These are phyloP conservation scores for Pythium insidiosum DNA, from an alignment of 352 stramenopile species.

Conservation along the genomic window DNA sequence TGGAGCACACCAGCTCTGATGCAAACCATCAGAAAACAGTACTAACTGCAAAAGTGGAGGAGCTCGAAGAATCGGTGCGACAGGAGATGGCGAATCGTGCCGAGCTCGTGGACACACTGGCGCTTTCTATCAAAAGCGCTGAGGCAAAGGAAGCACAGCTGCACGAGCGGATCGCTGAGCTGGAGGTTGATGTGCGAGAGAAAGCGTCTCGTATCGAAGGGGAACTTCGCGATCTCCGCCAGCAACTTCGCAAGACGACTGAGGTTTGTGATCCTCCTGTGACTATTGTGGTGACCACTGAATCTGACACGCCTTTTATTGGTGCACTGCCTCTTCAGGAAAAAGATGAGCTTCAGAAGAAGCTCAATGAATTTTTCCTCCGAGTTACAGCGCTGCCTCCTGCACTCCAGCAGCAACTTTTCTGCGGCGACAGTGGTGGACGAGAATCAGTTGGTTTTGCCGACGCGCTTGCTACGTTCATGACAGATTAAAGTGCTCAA, in stretches of 20 bases:
- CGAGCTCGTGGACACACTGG: conserved; percentile 69
- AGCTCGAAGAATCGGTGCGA: conserved; percentile 40
- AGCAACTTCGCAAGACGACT: conserved; percentile 50
- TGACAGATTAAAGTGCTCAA: conserved; percentile 34
- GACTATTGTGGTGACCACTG: neutral
- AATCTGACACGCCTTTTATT: neutral
- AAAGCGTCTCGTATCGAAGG: conserved; percentile 58
- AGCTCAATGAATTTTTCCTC: conserved; percentile 71
- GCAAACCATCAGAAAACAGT: conserved; percentile 20
- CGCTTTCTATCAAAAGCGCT: conserved; percentile 38
- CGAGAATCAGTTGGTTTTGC: conserved; percentile 46
- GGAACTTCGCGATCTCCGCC: conserved; percentile 39
- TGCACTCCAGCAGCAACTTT: conserved; percentile 63
- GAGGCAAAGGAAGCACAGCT: conserved; percentile 48
- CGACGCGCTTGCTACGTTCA: conserved; percentile 65
- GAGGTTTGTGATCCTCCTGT: conserved; percentile 32
- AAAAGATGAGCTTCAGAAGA: conserved; percentile 74
- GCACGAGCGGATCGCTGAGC: conserved; percentile 25
- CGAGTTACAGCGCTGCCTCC: conserved; percentile 61
- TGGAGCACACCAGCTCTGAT: conserved; percentile 37
- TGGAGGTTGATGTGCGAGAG: conserved; percentile 51
- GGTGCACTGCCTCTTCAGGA: conserved; percentile 26
- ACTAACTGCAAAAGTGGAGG: conserved; percentile 36
- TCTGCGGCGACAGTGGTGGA: conserved; percentile 27
- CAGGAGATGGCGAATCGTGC: conserved; percentile 60